Evolutionary conservation across 495 filamentous ascomycete species (phyloP).

Genomic region (Chaetomium cochliodes): DNA sequence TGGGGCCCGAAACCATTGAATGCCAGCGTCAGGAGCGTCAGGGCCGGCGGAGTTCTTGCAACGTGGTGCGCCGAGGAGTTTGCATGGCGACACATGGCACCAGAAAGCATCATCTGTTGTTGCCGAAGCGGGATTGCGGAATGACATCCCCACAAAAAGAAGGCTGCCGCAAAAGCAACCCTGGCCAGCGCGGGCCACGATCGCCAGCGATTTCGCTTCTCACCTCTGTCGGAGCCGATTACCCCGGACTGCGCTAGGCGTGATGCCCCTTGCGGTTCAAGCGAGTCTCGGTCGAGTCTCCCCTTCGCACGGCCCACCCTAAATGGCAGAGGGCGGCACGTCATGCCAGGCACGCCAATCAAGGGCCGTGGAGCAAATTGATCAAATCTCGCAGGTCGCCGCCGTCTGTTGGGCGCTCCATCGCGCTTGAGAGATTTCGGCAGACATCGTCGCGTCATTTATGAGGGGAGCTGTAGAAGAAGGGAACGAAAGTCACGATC

Average conservation of each 20-base stretch:
- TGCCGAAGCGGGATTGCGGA: not conserved
- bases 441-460: not conserved
- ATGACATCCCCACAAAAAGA: slow-evolving; percentile 8
- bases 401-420: slow-evolving; percentile 8
- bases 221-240: not conserved
- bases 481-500: too few relatives aligned
- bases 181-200: slow-evolving; percentile 6
- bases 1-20: not conserved
- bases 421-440: not conserved
- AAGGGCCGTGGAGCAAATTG: slow-evolving; percentile 26
- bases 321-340: slow-evolving; percentile 1
- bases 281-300: not conserved
- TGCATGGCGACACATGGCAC: slow-evolving; percentile 11
- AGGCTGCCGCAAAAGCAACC: not conserved
- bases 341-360: slow-evolving; percentile 27
- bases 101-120: not conserved
- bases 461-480: not conserved
- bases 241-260: slow-evolving; percentile 14
- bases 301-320: slow-evolving; percentile 14
- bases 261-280: slow-evolving; percentile 14
- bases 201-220: slow-evolving; percentile 13
- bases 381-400: slow-evolving; percentile 27
- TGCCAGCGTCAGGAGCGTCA: not conserved
- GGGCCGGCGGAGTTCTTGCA: slow-evolving; percentile 1
- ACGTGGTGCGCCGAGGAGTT: slow-evolving; percentile 1